Conservation (phyloP, 768 basidiomycete species). For the Strobilomyces confusus region DNA sequence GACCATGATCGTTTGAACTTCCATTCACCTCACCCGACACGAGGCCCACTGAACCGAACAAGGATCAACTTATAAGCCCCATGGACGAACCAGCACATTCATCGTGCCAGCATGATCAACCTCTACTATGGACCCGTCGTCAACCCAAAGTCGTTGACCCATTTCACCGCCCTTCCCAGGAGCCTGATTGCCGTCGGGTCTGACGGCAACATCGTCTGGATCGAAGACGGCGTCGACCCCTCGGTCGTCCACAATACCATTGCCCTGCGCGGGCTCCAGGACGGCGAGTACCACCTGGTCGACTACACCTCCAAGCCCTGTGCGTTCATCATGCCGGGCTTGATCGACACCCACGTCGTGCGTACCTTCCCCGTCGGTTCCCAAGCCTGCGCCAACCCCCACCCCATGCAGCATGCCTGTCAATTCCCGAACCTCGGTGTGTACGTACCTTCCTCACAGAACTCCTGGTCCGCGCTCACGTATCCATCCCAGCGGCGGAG, state of each 20-base stretch:
- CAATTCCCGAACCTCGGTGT: constrained; percentile 40
- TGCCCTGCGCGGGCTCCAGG: constrained; percentile 43
- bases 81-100: neutral
- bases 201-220: constrained; percentile 64
- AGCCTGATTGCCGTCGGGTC: constrained; percentile 52
- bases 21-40: too few relatives aligned
- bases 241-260: constrained; percentile 50
- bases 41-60: too few relatives aligned
- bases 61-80: constrained; percentile 3
- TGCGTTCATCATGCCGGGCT: constrained; percentile 78
- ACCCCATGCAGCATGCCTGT: constrained; percentile 20
- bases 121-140: constrained; percentile 57
- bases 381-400: neutral
- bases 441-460: constrained; percentile 9
- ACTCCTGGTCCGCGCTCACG: neutral
- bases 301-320: constrained; percentile 37
- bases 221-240: constrained; percentile 54
- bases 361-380: constrained; percentile 21
- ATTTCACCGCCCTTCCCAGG: constrained; percentile 44
- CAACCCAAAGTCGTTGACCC: constrained; percentile 43
- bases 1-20: too few relatives aligned
- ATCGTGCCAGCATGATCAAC: constrained; percentile 18
- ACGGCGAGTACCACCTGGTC: constrained; percentile 31
- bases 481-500: constrained; percentile 53
- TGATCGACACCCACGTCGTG: constrained; percentile 89